Evolutionary conservation across 139 green algal species (phyloP), one percentile per base, ranked within the genome.

Genomic region (Yamagishiella unicocca): DNA sequence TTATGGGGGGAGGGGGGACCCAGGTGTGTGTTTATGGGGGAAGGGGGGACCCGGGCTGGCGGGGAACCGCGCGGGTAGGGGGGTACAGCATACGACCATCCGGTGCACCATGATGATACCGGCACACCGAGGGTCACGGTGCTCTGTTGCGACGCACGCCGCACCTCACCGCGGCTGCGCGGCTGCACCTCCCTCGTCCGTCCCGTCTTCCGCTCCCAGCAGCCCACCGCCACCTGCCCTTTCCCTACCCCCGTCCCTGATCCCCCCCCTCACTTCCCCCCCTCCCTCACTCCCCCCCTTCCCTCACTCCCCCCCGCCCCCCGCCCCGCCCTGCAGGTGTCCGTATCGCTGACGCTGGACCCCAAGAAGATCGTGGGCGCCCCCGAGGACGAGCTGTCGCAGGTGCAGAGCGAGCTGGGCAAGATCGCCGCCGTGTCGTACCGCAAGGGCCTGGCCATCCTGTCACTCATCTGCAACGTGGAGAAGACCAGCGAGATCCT

Each of bases 391-490:
- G 96, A 99, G 95, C 90, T 99, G 76, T 88, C 95, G 33, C 61
- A 90, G 19, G 94, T 99, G 35, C 88, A 95, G 64, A 55, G 89
- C 0, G 92, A 93, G 62, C 95, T 99, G 43, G 81, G 87, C 24
- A 94, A 93, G 73, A 91, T 97, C 22, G 96, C 96, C 38, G 45
- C 77, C 2, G 91, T 95, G 75, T 87, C 40, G 91, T 96, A 84
- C 76, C 91, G 93, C 50, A 90, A 91, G 35, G 91, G 91, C 75
- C 93, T 95, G 72, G 94, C 95, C 82, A 99, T 99, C 89, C 91
- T 99, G 33, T 96, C 91, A 75, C 94, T 99, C 55, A 99, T 99
- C 88, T 98, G 96, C 95, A 99, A 99, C 85, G 94, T 98, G 24
- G 43, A 94, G 89, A 93, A 93, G 54, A 96, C 96, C 35, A 95